Conservation (phyloP, 768 basidiomycete species). For the Mycena filopes region DNA sequence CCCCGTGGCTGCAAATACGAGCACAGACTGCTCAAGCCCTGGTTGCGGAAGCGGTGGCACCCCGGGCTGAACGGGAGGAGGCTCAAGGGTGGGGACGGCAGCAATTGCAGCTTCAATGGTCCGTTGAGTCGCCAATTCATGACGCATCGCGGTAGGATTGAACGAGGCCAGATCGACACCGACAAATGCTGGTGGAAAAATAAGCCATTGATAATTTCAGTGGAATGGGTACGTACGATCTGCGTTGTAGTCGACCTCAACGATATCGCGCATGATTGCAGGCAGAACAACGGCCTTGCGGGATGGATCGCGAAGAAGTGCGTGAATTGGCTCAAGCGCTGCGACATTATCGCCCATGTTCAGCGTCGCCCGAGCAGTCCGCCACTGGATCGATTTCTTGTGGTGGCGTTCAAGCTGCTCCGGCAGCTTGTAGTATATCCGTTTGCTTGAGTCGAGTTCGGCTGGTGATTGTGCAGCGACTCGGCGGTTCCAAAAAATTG, state of each 20-base stretch:
- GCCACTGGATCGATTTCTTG: constrained; percentile 27
- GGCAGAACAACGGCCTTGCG: constrained; percentile 12
- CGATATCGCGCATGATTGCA: constrained; percentile 11
- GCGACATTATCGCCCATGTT: constrained; percentile 1
- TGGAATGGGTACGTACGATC: constrained; percentile 3
- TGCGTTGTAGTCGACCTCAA: constrained; percentile 4
- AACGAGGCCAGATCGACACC: constrained; percentile 9
- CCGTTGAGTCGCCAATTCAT: background rate
- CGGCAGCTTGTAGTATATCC: constrained; percentile 32
- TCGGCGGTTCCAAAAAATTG: constrained; percentile 24
- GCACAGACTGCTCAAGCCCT: constrained; percentile 4
- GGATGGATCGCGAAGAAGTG: background rate
- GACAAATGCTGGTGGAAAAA: background rate
- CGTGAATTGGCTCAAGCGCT: constrained; percentile 1
- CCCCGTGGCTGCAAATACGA: constrained; percentile 2
- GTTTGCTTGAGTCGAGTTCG: constrained; percentile 7
- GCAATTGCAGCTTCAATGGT: background rate
- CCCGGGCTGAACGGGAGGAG: background rate
- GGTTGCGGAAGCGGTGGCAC: background rate
- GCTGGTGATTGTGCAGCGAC: constrained; percentile 20
- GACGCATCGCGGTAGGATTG: constrained; percentile 15
- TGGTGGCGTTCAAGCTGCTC: constrained; percentile 33
- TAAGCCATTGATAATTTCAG: background rate
- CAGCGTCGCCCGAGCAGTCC: constrained; percentile 13
- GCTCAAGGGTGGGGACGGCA: background rate